Percentiles rank a stretch among this genome's conserved stretches.
These are phyloP conservation scores for Chloranthus sessilifolius DNA, from an alignment of 164 flowering plant genomes.

Conservation along the genomic window DNA sequence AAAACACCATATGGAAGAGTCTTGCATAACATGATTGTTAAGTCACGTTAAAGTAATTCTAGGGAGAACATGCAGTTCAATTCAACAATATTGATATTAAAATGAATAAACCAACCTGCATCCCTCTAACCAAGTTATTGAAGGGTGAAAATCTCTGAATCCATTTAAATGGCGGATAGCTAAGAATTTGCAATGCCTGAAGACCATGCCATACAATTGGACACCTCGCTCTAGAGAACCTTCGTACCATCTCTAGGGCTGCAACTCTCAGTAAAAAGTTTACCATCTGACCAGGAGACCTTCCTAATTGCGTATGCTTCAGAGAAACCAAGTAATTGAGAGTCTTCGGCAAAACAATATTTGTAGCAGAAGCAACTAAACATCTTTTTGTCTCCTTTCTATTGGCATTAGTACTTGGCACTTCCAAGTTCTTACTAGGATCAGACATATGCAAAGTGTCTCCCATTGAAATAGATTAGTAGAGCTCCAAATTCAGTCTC, in stretches of 20 bases:
- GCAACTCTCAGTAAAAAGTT: slow-evolving; percentile 62
- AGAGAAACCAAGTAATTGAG: slow-evolving; percentile 17
- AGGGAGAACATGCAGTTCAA: no score
- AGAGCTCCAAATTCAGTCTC: slow-evolving; percentile 9
- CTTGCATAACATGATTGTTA: no score
- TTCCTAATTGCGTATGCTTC: slow-evolving; percentile 19
- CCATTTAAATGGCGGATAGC: slow-evolving; percentile 88
- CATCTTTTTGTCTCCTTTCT: slow-evolving; percentile 15
- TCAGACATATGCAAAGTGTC: slow-evolving; percentile 23
- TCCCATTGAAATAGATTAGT: slow-evolving; percentile 28
- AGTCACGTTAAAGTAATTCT: no score
- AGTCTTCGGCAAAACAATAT: slow-evolving; percentile 13
- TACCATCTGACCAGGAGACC: slow-evolving; percentile 34
- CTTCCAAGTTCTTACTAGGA: slow-evolving; percentile 20
- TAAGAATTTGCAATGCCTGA: slow-evolving; percentile 68
- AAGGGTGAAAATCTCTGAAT: slow-evolving; percentile 74
- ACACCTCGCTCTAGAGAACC: slow-evolving; percentile 67
- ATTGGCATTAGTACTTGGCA: slow-evolving; percentile 2
- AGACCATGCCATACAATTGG: slow-evolving; percentile 69
- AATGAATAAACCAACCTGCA: slow-evolving; percentile 54
- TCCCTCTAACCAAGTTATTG: slow-evolving; percentile 42
- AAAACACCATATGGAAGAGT: no score
- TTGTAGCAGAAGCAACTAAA: slow-evolving; percentile 23
- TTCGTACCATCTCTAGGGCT: slow-evolving; percentile 63
- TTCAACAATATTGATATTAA: no score